Evolutionary conservation across 305 asterid genomes (phyloP), one percentile per base, ranked within the genome.

Genomic region (Fraxinus baroniana): DNA sequence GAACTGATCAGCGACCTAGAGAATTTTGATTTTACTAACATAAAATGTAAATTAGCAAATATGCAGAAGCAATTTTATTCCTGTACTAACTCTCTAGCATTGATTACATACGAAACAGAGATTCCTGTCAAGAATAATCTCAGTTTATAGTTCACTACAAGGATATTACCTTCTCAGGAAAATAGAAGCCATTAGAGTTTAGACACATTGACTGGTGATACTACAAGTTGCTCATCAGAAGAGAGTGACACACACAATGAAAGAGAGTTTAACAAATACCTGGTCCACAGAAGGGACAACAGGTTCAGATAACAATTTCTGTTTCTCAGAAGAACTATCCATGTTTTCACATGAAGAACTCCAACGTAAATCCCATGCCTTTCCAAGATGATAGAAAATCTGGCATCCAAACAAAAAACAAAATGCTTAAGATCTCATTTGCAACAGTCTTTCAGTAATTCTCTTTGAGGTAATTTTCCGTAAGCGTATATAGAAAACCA

Each of bases 331-430:
- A 81, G 86, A 83, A 57, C 91, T 82, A 84, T 82, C 87, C 78
- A 81, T 77, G 32, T 72, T 88, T 86, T 84, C 86, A 85, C 76
- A 79, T 83, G 89, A 85, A 36, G 89, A 82, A 76, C 82, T 87
- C 99, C 99, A 94, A 36, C 95, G 95, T 62, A 91, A 89, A 89
- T 87, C 92, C 98, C 99, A 95, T 30, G 99, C 94, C 94, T 91
- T 90, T 79, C 97, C 97, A 10, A 95, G 97, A 89, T 95, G 99
- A 90, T 90, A 87, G 86, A 95, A 89, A 81, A 94, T 94, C 99
- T 95, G 89, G 84, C 81, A 90, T 64, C 83, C 46, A 80, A 84
- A 79, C 30, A 41, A 36, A 76, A 75, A 76, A 72, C 78, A 82
- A 68, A 81, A 82, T 82, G 64, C 37, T 83, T 68, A 83, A 64